Conservation (phyloP, 768 basidiomycete species). For the Leucosporidium yakuticum region DNA sequence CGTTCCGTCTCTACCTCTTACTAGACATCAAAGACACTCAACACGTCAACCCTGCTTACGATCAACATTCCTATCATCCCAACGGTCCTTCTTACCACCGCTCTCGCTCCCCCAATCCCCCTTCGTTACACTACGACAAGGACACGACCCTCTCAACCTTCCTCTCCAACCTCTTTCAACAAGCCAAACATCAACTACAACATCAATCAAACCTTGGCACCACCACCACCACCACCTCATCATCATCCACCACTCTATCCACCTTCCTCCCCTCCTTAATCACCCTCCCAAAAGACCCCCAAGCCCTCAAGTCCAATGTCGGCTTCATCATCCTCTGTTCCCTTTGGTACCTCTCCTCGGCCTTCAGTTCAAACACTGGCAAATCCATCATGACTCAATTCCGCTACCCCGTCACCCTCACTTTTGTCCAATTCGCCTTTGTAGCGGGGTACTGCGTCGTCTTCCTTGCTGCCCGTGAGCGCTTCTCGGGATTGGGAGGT, state of each 20-base stretch:
- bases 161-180: neutral
- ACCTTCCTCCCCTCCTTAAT: constrained; percentile 55
- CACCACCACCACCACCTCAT: neutral
- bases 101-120: neutral
- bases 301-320: constrained; percentile 17
- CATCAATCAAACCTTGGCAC: too few species aligned
- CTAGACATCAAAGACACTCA: constrained; percentile 8
- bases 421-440: constrained; percentile 95
- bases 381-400: constrained; percentile 90
- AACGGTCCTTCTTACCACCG: constrained; percentile 10
- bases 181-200: neutral
- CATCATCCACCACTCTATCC: constrained; percentile 6
- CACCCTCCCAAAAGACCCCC: neutral
- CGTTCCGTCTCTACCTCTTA: neutral
- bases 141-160: neutral
- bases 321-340: constrained; percentile 71
- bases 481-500: neutral
- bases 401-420: constrained; percentile 88
- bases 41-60: neutral
- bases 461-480: constrained; percentile 54
- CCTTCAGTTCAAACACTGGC: constrained; percentile 91
- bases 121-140: neutral
- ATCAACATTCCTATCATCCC: neutral
- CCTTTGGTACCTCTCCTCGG: constrained; percentile 90
- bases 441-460: constrained; percentile 79